Conservation (phyloP, 352 stramenopile species). For the Globisporangium alternatum region DNA sequence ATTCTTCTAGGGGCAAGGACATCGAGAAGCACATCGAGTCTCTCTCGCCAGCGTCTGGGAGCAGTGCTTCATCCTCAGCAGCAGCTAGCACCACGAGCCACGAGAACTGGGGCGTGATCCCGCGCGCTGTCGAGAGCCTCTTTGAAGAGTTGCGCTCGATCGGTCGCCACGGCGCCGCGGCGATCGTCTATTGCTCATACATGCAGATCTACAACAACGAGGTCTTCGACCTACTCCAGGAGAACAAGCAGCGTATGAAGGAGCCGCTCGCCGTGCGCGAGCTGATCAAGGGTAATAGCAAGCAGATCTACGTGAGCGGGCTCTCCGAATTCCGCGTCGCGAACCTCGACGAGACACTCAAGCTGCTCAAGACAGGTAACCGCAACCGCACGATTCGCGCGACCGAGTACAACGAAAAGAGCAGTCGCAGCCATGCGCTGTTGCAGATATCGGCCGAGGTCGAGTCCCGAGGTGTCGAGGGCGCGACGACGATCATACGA, state of each 20-base stretch:
- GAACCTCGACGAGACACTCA: conserved; percentile 71
- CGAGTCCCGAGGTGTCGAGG: conserved; percentile 63
- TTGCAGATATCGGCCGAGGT: conserved; percentile 82
- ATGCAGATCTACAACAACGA: conserved; percentile 93
- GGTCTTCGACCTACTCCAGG: conserved; percentile 68
- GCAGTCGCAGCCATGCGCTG: conserved; percentile 83
- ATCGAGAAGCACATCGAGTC: conserved; percentile 41
- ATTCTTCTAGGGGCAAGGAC: conserved; percentile 40
- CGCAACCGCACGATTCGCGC: conserved; percentile 86
- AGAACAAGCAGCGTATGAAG: conserved; percentile 54
- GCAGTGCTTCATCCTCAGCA: not conserved
- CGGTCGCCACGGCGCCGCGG: conserved; percentile 41
- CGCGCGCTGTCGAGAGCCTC: conserved; percentile 76
- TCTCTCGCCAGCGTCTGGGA: not conserved
- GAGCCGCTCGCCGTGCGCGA: conserved; percentile 51
- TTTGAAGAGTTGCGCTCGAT: conserved; percentile 75
- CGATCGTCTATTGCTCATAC: conserved; percentile 85
- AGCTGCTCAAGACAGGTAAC: conserved; percentile 73
- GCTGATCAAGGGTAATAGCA: conserved; percentile 75
- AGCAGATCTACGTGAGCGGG: conserved; percentile 89
- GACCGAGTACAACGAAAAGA: conserved; percentile 86
- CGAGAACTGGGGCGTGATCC: conserved; percentile 75
- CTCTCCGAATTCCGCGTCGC: conserved; percentile 88
- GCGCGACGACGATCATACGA: conserved; percentile 69
- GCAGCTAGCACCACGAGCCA: conserved; percentile 13